Conservation (phyloP, 1,284 basidiomycete genomes). For the Ganoderma sp. region DNA sequence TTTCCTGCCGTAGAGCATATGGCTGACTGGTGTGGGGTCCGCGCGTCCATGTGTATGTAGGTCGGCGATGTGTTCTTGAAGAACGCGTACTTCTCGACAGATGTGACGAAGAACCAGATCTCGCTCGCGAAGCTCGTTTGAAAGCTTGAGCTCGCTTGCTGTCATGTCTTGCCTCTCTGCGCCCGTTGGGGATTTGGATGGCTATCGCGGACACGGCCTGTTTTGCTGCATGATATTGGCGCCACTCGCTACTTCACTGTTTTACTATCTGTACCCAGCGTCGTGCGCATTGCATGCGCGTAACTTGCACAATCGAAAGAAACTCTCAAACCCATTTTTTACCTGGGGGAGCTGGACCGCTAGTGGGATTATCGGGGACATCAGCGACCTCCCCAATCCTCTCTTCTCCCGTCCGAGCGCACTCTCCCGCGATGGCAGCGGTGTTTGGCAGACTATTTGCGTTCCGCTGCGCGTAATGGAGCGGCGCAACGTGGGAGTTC, state of each 20-base stretch:
- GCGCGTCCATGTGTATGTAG: constrained; percentile 36
- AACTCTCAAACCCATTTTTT: background rate
- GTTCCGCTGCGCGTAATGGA: background rate
- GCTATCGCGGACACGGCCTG: background rate
- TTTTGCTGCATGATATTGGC: constrained; percentile 4
- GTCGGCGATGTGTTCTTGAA: constrained; percentile 78
- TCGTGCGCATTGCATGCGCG: constrained; percentile 6
- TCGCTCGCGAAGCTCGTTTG: constrained; percentile 60
- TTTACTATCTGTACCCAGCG: background rate
- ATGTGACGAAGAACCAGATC: constrained; percentile 70
- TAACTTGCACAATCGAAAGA: constrained; percentile 10
- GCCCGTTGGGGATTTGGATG: background rate
- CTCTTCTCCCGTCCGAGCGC: background rate
- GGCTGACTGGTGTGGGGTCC: background rate
- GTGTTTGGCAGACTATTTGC: background rate
- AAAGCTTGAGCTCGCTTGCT: constrained; percentile 24
- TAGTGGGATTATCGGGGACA: background rate
- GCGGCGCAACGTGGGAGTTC: background rate
- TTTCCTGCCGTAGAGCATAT: background rate
- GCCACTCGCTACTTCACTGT: background rate
- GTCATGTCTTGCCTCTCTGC: constrained; percentile 4
- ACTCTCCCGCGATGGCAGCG: background rate
- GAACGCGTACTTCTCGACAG: constrained; percentile 81
- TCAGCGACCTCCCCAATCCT: background rate
- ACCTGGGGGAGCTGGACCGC: background rate